These are phyloP conservation scores for Diplogelasinospora grovesii DNA, from an alignment of 495 filamentous ascomycete species.

Conservation along the genomic window DNA sequence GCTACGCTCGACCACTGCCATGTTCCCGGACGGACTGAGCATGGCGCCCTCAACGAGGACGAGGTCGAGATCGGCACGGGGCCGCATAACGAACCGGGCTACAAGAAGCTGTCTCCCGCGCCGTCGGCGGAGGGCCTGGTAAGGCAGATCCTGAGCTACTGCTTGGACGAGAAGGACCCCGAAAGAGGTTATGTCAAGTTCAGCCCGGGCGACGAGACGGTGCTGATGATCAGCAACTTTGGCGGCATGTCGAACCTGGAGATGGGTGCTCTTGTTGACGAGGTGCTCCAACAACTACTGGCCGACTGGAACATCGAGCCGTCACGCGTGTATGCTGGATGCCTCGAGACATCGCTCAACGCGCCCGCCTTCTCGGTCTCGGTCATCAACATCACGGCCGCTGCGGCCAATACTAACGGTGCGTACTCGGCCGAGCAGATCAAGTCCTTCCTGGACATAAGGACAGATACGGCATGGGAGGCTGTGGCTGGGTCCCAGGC, in stretches of 20 bases:
- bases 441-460: constrained; percentile 45
- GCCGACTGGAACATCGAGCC: constrained; percentile 36
- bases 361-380: constrained; percentile 57
- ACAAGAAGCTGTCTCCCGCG: constrained; percentile 48
- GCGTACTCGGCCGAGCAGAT: constrained; percentile 40
- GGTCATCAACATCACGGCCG: constrained; percentile 49
- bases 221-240: constrained; percentile 56
- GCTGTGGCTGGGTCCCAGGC: constrained; percentile 35
- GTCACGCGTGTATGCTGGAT: constrained; percentile 35
- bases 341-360: constrained; percentile 56
- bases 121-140: constrained; percentile 49
- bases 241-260: constrained; percentile 58
- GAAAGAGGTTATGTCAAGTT: constrained; percentile 55
- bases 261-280: constrained; percentile 49
- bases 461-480: constrained; percentile 50
- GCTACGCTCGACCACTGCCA: constrained; percentile 58
- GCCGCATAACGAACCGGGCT: constrained; percentile 57
- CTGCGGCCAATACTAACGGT: constrained; percentile 35
- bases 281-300: constrained; percentile 44
- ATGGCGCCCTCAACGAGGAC: constrained; percentile 40
- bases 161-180: constrained; percentile 48
- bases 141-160: constrained; percentile 45
- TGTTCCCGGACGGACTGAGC: constrained; percentile 52
- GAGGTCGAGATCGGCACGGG: constrained; percentile 54
- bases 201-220: constrained; percentile 45